phyloP scores from a whole-genome alignment of 164 flowering plant species.

The Vitis rupestris region DNA sequence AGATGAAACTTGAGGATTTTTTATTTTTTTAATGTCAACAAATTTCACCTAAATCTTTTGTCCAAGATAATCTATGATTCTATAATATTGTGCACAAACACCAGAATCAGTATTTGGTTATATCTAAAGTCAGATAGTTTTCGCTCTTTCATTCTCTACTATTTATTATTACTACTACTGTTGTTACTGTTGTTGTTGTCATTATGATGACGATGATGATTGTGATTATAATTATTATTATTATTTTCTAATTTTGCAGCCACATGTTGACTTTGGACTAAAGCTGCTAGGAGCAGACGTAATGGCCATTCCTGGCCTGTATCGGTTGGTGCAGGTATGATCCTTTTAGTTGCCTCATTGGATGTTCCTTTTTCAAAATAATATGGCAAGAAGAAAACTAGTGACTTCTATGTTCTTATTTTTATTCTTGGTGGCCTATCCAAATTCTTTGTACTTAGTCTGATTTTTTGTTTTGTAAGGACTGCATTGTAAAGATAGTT shows the following conservation, averaged over 20 bases:
- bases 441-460: background rate
- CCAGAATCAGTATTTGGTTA: background rate
- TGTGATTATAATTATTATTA: too few relatives aligned
- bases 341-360: background rate
- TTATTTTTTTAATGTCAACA: background rate
- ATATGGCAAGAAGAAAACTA: too few relatives aligned
- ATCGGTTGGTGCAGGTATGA: constrained; percentile 56
- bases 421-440: background rate
- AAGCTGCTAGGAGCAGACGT: constrained; percentile 57
- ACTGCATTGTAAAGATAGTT: background rate
- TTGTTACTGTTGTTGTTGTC: too few relatives aligned
- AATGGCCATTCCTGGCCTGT: constrained; percentile 63
- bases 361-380: too few relatives aligned
- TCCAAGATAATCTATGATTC: background rate
- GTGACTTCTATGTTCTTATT: background rate
- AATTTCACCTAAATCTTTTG: background rate
- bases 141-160: too few relatives aligned
- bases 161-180: too few relatives aligned
- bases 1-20: background rate
- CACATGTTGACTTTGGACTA: constrained; percentile 71
- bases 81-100: too few relatives aligned
- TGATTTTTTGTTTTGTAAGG: background rate
- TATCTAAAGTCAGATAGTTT: background rate
- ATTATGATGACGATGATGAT: too few relatives aligned
- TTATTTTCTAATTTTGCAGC: constrained; percentile 34